Conservation (phyloP, 306 rosid genomes). For the Prunus padus region DNA sequence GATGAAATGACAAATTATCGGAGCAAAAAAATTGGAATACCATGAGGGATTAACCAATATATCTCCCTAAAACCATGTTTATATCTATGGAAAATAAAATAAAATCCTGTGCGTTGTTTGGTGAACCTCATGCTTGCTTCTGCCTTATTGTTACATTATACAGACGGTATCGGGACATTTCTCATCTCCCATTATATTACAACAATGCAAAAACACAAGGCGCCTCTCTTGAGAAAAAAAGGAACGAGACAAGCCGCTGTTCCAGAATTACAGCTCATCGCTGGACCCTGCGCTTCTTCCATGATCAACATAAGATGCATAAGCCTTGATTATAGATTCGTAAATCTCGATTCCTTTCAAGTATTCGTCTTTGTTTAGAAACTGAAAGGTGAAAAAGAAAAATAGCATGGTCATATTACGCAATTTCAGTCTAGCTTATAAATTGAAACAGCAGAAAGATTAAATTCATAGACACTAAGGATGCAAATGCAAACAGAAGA, state of each 20-base stretch:
- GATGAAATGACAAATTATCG: too few relatives aligned
- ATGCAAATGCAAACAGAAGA: neutral
- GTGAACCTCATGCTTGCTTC: neutral
- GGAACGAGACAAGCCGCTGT: neutral
- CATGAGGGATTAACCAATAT: too few relatives aligned
- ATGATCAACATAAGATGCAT: slow-evolving; percentile 52
- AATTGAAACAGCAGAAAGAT: neutral
- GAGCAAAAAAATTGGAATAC: too few relatives aligned
- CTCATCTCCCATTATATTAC: slow-evolving; percentile 16
- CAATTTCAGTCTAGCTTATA: neutral
- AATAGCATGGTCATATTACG: neutral
- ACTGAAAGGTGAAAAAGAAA: slow-evolving; percentile 43
- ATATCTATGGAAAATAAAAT: too few relatives aligned
- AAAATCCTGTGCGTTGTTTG: too few relatives aligned
- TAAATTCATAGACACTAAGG: neutral
- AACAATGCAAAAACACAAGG: slow-evolving; percentile 1
- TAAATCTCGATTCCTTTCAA: slow-evolving; percentile 75
- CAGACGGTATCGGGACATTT: neutral
- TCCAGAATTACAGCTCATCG: slow-evolving; percentile 67
- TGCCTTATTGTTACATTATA: neutral
- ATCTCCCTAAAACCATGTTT: too few relatives aligned
- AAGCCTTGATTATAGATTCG: slow-evolving; percentile 63
- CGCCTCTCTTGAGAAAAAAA: neutral
- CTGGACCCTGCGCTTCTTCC: slow-evolving; percentile 30
- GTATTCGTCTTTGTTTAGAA: slow-evolving; percentile 73